Evolutionary conservation across 495 filamentous ascomycete genomes (phyloP), one percentile per base, ranked within the genome.

Genomic region (Aspergillus haitiensis): DNA sequence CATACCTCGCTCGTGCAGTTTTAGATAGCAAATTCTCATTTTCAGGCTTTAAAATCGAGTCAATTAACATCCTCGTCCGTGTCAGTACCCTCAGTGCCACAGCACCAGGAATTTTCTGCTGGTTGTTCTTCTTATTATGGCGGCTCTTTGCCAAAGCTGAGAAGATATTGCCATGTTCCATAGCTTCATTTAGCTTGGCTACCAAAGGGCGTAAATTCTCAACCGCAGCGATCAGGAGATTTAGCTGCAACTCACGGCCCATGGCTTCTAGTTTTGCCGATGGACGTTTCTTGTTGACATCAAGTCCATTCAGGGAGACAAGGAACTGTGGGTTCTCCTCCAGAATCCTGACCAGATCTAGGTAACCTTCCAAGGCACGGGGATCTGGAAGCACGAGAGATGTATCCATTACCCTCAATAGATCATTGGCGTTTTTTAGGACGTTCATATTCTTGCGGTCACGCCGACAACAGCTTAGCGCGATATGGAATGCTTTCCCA

Each of bases 391-490:
- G 62, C 15, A 70, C 47, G 34, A 75, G 56, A 15, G 59, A 16
- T 39, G 64, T 35, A 16, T 69, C 56, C 86, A 92, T 88, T 16
- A 82, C 60, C 4, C 79, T 65, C 11, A 92, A 68, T 6, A 92
- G 69, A 54, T 76, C 75, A 42, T 78, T 79, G 0, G 87, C 86
- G 63, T 84, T 71, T 0, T 64, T 45, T 55, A 91, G 78, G 10
- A 83, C 79, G 39, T 83, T 78, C n/a, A 63, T 67, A 71, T 95
- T 96, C 27, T 82, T 81, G 58, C 81, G 83, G 74, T 96, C 90
- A 42, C 87, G 78, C 16, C 77, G 74, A 68, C 91, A 96, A 44
- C 78, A 74, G 40, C 75, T 78, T 68, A 96, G 81, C 33, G 86
- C 91, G 39, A 91, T 82, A 50, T 85, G 83, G 73, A 93, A 90